Conservation (phyloP, 2,329 filamentous ascomycete species). For the Ascochyta pisi region DNA sequence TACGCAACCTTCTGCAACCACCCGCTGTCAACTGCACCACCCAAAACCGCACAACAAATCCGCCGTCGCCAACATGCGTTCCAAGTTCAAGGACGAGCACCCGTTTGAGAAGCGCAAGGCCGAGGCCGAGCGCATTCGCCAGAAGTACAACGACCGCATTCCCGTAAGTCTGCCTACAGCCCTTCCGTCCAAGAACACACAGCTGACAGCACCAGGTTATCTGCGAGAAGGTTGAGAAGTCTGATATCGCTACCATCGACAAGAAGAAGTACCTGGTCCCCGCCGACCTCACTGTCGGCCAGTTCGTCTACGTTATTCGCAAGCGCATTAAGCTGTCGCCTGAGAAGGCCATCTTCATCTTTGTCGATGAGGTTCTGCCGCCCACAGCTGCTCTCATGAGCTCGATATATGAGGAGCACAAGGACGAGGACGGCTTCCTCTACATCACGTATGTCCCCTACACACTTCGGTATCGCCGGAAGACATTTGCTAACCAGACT, state of each 20-base stretch:
- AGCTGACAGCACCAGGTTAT: constrained; percentile 71
- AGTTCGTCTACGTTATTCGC: constrained; percentile 99
- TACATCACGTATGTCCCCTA: constrained; percentile 82
- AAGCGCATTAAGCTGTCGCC: constrained; percentile 99
- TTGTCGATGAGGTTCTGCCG: constrained; percentile 96
- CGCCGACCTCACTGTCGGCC: constrained; percentile 95
- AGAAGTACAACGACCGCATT: constrained; percentile 98
- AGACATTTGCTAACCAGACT: constrained; percentile 28
- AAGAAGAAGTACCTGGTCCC: constrained; percentile 99
- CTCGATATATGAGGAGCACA: constrained; percentile 99
- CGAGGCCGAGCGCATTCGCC: constrained; percentile 97
- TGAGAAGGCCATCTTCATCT: constrained; percentile 99
- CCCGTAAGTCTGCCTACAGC: constrained; percentile 70
- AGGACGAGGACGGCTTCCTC: constrained; percentile 85
- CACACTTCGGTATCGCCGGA: background rate
- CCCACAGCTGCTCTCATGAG: constrained; percentile 98
- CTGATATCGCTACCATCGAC: constrained; percentile 98
- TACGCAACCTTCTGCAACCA: constrained; percentile 15
- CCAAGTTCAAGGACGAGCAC: constrained; percentile 99
- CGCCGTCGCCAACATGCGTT: constrained; percentile 71
- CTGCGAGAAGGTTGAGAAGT: constrained; percentile 70
- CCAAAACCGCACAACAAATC: constrained; percentile 19
- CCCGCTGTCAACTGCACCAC: constrained; percentile 13
- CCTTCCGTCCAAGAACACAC: background rate
- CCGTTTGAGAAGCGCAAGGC: constrained; percentile 99